Base-by-base conservation (phyloP, 257 asterid genomes). In the Salvia hispanica region DNA sequence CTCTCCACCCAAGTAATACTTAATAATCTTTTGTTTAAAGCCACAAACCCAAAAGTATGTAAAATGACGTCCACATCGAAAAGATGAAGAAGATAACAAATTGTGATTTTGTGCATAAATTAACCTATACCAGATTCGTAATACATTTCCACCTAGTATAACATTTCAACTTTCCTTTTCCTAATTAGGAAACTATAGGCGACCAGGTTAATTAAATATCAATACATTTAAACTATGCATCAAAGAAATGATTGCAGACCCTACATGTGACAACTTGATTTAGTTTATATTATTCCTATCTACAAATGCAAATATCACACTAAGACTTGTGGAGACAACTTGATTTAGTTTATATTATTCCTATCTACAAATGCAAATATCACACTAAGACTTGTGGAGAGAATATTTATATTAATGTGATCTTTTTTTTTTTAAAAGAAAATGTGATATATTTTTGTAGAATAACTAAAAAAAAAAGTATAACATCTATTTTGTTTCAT, bases 151-250 rank as follows among this genome's bases (percentile, higher is more conserved):
- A 10, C 1, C 10, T 34, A 5, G 43, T 57, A 57, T 12, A 51
- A 36, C 0, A 3, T 40, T 40, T 52, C 52, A 3, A 69, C 63
- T 50, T 36, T 72, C 47, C 76, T 50, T 11, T 67, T 74, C 81
- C 75, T 59, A 74, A 72, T 69, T 76, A 73, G 86, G 83, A 74
- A 79, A 81, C 82, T 60, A 63, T 34, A 46, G 65, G 56, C 61
- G 68, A 68, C 12, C 67, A 76, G 74, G 68, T 69, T 21, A 5
- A 15, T 57, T 42, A 39, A 61, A 3, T 36, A 50, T 21, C 2
- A 51, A 70, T 34, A 47, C 2, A 48, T 67, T 36, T 59, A 50
- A 14, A 53, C 44, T 52, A 62, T 16, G 33, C 63, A 70, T 73
- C 11, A n/a, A 25, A 33, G 58, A 66, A 70, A 70, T 81, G 72